phyloP scores from a whole-genome alignment of 441 rosid species.

The Croton setiger region DNA sequence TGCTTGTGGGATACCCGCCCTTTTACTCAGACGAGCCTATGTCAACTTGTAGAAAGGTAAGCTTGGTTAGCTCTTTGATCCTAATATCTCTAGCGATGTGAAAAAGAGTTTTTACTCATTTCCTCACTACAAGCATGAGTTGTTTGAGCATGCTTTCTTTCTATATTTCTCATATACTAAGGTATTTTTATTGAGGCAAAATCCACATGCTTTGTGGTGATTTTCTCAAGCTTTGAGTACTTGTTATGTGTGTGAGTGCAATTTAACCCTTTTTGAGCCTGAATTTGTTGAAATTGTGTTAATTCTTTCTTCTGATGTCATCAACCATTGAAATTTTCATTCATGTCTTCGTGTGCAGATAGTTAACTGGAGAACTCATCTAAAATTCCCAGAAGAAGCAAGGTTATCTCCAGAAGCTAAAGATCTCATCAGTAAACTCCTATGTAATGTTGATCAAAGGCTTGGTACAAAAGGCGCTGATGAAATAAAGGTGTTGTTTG shows the following conservation, averaged over 20 bases:
- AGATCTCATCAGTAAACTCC: conserved; percentile 78
- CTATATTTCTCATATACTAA: not conserved
- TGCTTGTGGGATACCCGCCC: conserved; percentile 97
- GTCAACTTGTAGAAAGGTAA: conserved; percentile 95
- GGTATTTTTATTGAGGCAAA: not conserved
- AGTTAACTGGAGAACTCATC: conserved; percentile 89
- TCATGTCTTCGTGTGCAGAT: conserved; percentile 47
- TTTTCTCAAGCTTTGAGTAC: not conserved
- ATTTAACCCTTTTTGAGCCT: not conserved
- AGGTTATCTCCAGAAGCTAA: conserved; percentile 83
- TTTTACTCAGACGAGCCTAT: conserved; percentile 95
- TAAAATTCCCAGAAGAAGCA: conserved; percentile 94
- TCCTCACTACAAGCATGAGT: not conserved
- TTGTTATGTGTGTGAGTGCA: not conserved
- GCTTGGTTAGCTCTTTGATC: not conserved
- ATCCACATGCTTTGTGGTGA: conserved; percentile 1
- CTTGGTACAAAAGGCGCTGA: conserved; percentile 87
- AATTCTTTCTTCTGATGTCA: not conserved
- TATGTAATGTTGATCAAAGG: conserved; percentile 88
- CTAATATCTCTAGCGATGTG: not conserved
- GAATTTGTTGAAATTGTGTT: not conserved
- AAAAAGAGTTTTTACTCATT: not conserved
- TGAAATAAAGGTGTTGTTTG: conserved; percentile 79
- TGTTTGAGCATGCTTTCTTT: not conserved
- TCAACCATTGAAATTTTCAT: not conserved